Evolutionary conservation across 2,329 filamentous ascomycete genomes (phyloP).

Genomic region (Aspergillus thermomutatus): DNA sequence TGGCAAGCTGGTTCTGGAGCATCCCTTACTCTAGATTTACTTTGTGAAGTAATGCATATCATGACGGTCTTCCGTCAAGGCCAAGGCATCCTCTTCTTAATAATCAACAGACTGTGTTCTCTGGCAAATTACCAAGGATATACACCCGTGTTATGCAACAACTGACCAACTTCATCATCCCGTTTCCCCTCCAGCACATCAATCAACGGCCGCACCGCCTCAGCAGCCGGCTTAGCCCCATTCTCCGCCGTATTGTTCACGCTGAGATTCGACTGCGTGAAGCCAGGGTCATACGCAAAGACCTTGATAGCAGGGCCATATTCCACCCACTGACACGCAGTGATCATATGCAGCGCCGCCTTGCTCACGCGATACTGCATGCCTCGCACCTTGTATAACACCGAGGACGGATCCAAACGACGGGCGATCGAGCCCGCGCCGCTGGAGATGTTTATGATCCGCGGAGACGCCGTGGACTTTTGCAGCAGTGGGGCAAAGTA

Average conservation of each 20-base stretch:
- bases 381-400: conserved; percentile 30
- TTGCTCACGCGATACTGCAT: conserved; percentile 41
- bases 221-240: conserved; percentile 7
- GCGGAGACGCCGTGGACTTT: conserved; percentile 4
- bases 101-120: too few relatives aligned
- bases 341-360: conserved; percentile 41
- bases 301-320: conserved; percentile 10
- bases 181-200: conserved; percentile 11
- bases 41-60: too few relatives aligned
- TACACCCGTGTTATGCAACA: conserved; percentile 12
- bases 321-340: conserved; percentile 6
- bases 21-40: too few relatives aligned
- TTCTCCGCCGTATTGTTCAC: conserved; percentile 9
- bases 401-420: conserved; percentile 21
- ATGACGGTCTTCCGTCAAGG: too few relatives aligned
- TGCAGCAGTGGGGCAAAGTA: conserved; percentile 32
- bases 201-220: conserved; percentile 12
- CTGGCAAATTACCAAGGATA: conserved; percentile 7
- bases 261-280: conserved; percentile 10
- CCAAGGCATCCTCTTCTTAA: too few relatives aligned
- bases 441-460: conserved; percentile 34
- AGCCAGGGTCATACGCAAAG: conserved; percentile 10
- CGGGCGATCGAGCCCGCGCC: conserved; percentile 28
- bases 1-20: too few relatives aligned
- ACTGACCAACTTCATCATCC: conserved; percentile 6